phyloP scores from a whole-genome alignment of 257 asterid genomes.

The Gentiana straminea region DNA sequence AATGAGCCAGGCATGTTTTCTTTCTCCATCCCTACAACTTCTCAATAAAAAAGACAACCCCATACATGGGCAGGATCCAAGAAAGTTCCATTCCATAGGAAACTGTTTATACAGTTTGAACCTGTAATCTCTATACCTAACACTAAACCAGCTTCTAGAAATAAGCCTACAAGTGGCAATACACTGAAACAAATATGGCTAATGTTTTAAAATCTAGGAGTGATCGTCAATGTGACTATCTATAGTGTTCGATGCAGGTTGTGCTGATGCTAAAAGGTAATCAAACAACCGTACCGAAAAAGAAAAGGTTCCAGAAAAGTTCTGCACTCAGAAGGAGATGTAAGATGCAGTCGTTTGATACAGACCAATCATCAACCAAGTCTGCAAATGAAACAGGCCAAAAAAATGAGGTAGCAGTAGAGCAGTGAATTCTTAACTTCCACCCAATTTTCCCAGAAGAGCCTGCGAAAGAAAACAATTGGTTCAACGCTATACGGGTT shows the following conservation, averaged over 20 bases:
- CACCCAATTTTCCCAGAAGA: too few relatives aligned
- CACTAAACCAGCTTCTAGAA: too few relatives aligned
- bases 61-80: too few relatives aligned
- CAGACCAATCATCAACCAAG: constrained; percentile 9
- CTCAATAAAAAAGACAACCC: too few relatives aligned
- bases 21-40: neutral
- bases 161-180: too few relatives aligned
- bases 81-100: too few relatives aligned
- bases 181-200: too few relatives aligned
- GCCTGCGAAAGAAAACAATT: too few relatives aligned
- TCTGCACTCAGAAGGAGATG: constrained; percentile 50
- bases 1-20: constrained; percentile 66
- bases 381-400: constrained; percentile 2
- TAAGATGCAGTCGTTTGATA: constrained; percentile 8
- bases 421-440: constrained; percentile 3
- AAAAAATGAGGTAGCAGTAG: constrained; percentile 10
- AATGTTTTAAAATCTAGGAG: too few relatives aligned
- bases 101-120: neutral
- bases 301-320: constrained; percentile 58
- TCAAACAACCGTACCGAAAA: constrained; percentile 42
- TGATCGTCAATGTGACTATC: too few relatives aligned
- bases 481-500: too few relatives aligned
- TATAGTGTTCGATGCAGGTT: constrained; percentile 28
- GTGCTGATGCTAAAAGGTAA: constrained; percentile 66
- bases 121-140: too few relatives aligned